Conservation (phyloP, 257 asterid genomes). For the Apocynum venetum region DNA sequence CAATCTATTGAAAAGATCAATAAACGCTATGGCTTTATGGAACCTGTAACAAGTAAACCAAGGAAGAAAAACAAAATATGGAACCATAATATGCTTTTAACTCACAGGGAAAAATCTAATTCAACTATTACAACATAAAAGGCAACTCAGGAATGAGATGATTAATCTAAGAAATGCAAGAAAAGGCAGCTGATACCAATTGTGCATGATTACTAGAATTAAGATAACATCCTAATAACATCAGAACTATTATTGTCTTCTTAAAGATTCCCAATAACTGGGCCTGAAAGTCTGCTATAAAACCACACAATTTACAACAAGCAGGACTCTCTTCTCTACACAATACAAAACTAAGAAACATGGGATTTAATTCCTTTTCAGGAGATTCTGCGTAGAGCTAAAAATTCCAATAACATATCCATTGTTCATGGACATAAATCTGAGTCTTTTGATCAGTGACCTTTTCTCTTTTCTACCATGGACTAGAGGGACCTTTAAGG, state of each 20-base stretch:
- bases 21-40: not conserved
- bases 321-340: slow-evolving; percentile 35
- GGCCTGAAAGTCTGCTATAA: slow-evolving; percentile 14
- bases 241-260: slow-evolving; percentile 14
- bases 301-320: slow-evolving; percentile 52
- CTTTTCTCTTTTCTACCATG: slow-evolving; percentile 16
- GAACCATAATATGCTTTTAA: not conserved
- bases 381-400: slow-evolving; percentile 5
- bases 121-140: not conserved
- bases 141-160: not conserved
- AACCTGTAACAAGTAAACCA: not conserved
- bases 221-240: slow-evolving; percentile 15
- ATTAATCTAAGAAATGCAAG: slow-evolving; percentile 5
- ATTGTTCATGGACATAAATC: slow-evolving; percentile 20
- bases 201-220: not conserved
- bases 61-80: not conserved
- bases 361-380: slow-evolving; percentile 23
- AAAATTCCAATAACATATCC: slow-evolving; percentile 21
- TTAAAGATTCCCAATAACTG: slow-evolving; percentile 1
- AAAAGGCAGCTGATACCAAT: slow-evolving; percentile 9
- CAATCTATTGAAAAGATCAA: not conserved
- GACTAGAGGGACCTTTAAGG: slow-evolving; percentile 7
- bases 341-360: slow-evolving; percentile 29
- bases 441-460: slow-evolving; percentile 10
- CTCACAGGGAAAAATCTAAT: not conserved